Percentiles rank a stretch among this genome's conserved stretches.
These are phyloP conservation scores for Dendrobium officinale DNA, from an alignment of 106 monocot genomes.

Conservation along the genomic window DNA sequence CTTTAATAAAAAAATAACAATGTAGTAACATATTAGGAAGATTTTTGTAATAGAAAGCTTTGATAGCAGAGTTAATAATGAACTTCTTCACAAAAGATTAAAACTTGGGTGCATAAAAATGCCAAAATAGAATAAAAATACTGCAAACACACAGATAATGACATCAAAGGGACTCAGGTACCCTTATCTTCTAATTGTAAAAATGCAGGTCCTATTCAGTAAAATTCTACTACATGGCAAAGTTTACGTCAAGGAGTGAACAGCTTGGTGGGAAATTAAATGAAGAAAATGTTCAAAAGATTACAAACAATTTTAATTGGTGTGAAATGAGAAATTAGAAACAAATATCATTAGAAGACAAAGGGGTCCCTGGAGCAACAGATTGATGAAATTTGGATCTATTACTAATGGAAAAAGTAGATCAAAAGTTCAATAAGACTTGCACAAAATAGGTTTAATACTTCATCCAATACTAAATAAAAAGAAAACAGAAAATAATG, in stretches of 20 bases:
- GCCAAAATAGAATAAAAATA: too few relatives aligned
- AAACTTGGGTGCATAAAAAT: too few relatives aligned
- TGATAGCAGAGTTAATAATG: neutral
- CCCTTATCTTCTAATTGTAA: neutral
- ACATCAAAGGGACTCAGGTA: neutral
- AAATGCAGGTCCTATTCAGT: neutral
- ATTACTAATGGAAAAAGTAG: neutral
- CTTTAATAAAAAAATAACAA: neutral
- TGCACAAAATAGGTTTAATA: neutral
- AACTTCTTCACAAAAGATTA: too few relatives aligned
- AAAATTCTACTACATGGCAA: neutral
- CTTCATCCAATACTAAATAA: neutral
- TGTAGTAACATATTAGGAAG: neutral
- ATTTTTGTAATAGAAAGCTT: neutral
- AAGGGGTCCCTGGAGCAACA: neutral
- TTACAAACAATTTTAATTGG: neutral
- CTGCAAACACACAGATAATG: too few relatives aligned
- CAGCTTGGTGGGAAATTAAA: neutral
- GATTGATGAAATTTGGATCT: neutral
- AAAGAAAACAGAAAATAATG: neutral
- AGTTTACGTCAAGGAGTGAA: neutral
- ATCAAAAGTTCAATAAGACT: neutral
- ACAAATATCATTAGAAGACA: neutral
- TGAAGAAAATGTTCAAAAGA: neutral
- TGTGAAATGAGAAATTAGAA: neutral